These are phyloP conservation scores for Salvia sclarea DNA, from an alignment of 305 asterid species.

Conservation along the genomic window DNA sequence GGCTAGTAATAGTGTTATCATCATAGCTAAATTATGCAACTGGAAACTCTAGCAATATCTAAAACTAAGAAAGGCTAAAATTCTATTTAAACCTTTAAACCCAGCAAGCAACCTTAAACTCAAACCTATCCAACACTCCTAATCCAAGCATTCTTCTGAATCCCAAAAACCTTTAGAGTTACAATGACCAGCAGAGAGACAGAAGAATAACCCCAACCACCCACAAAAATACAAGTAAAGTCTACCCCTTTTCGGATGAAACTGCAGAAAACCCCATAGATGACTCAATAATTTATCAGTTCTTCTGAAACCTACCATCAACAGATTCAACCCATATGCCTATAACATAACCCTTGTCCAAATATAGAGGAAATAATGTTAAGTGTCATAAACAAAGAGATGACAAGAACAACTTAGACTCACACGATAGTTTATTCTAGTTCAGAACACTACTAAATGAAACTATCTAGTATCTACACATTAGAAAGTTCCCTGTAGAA, in stretches of 20 bases:
- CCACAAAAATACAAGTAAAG: not conserved
- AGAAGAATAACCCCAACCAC: too few species aligned
- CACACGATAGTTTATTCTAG: not conserved
- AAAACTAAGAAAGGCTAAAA: not conserved
- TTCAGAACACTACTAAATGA: conserved; percentile 10
- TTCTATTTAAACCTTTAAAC: not conserved
- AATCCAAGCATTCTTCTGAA: not conserved
- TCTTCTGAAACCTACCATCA: not conserved
- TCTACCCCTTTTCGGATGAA: not conserved
- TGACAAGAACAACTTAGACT: conserved; percentile 4
- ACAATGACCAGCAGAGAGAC: not conserved
- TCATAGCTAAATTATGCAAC: not conserved
- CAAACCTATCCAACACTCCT: not conserved
- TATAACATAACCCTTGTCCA: not conserved
- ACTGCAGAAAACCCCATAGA: not conserved
- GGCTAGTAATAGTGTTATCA: not conserved
- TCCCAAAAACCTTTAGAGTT: not conserved
- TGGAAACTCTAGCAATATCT: not conserved
- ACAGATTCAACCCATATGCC: not conserved
- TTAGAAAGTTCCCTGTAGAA: not conserved
- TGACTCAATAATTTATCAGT: not conserved
- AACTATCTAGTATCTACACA: not conserved
- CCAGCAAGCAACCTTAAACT: not conserved
- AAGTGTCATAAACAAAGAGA: not conserved
- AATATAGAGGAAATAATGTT: not conserved